Evolutionary conservation across 805 yeast species (phyloP), one percentile per base, ranked within the genome.

Genomic region (Saturnispora diversa): DNA sequence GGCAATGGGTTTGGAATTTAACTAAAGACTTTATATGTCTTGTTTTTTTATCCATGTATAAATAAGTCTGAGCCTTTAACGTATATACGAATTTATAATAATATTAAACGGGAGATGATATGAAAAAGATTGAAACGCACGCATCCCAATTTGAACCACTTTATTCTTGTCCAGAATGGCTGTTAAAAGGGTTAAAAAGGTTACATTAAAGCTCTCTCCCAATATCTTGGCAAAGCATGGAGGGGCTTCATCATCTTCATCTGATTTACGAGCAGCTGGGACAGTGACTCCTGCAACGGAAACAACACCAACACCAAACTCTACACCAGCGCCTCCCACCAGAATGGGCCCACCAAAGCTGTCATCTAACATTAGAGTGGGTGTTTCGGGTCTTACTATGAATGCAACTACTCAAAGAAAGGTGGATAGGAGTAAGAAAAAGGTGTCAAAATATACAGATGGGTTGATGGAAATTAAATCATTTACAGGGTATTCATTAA

Each of bases 1-100:
- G 75, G 73, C 42, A 83, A 82, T 23, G 70, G 70, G 40, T 82
- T 80, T 61, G 90, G 90, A 34, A 79, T 82, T 27, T 80, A 60
- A 45, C n/a, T n/a, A n/a, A n/a, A n/a, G n/a, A n/a, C n/a, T n/a
- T n/a, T n/a, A n/a, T n/a, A n/a, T n/a, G n/a, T n/a, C n/a, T n/a
- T n/a, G n/a, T n/a, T n/a, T n/a, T n/a, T n/a, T n/a, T n/a, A n/a
- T n/a, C n/a, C n/a, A n/a, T n/a, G n/a, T n/a, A n/a, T n/a, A n/a
- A n/a, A n/a, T n/a, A n/a, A n/a, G n/a, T n/a, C n/a, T n/a, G n/a
- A n/a, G n/a, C n/a, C n/a, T n/a, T n/a, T n/a, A n/a, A n/a, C n/a
- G n/a, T n/a, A n/a, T n/a, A n/a, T n/a, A n/a, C n/a, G n/a, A n/a
- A n/a, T n/a, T n/a, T n/a, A n/a, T n/a, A n/a, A n/a, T n/a, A n/a